Evolutionary conservation across 768 basidiomycete species (phyloP).

Genomic region (Pseudohyphozyma bogoriensis): DNA sequence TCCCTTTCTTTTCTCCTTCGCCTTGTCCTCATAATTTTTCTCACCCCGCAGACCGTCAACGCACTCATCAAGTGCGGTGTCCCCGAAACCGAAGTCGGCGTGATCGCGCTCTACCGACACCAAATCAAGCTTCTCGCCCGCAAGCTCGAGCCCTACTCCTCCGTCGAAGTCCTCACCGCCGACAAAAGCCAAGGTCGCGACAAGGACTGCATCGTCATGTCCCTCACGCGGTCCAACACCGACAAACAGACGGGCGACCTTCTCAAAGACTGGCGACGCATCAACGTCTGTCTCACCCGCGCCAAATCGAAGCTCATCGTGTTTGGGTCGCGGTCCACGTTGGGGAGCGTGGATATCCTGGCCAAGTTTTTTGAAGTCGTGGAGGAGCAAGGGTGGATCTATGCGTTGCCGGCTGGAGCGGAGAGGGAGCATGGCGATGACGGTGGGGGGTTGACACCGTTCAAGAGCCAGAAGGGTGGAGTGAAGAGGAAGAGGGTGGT

Average conservation of each 20-base stretch:
- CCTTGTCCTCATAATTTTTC: neutral
- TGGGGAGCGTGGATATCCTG: conserved; percentile 46
- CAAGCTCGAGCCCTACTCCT: conserved; percentile 48
- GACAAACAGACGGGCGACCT: conserved; percentile 74
- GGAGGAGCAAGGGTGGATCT: conserved; percentile 61
- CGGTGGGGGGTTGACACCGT: neutral
- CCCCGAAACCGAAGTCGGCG: conserved; percentile 59
- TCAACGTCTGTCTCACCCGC: conserved; percentile 94
- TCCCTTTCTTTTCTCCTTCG: neutral
- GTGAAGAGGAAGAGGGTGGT: conserved; percentile 1
- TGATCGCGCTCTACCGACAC: conserved; percentile 87
- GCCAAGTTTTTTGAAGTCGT: conserved; percentile 67
- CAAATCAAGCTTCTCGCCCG: conserved; percentile 81
- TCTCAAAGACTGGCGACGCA: conserved; percentile 85
- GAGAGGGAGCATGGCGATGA: conserved; percentile 35
- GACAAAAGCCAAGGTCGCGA: conserved; percentile 43
- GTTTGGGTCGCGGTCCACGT: conserved; percentile 73
- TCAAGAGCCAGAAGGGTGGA: neutral
- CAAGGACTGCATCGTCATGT: conserved; percentile 88
- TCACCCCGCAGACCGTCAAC: conserved; percentile 50
- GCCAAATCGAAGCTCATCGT: conserved; percentile 83
- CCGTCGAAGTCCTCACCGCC: conserved; percentile 41
- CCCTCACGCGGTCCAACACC: conserved; percentile 81
- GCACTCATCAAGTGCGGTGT: conserved; percentile 59
- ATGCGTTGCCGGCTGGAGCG: conserved; percentile 50